Conservation (phyloP, 305 asterid genomes). For the Caryopteris hybrid region DNA sequence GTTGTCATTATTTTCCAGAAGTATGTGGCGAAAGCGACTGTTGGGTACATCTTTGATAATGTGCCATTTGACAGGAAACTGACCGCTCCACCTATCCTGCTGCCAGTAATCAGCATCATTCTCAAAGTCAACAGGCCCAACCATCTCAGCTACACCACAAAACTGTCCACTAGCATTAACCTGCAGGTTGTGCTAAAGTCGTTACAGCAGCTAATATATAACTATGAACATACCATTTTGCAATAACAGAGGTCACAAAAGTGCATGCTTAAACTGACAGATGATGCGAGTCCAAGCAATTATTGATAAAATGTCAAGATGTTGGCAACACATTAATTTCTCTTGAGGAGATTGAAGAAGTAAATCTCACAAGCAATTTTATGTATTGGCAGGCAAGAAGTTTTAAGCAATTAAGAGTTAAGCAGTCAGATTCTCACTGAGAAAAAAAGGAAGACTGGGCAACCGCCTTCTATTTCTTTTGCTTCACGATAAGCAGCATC, state of each 20-base stretch:
- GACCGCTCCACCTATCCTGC: constrained; percentile 99
- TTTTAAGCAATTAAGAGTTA: constrained; percentile 14
- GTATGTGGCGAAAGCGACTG: constrained; percentile 88
- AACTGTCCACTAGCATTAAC: constrained; percentile 99
- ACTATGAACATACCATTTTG: constrained; percentile 1
- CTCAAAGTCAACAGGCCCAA: constrained; percentile 90
- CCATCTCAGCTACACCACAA: constrained; percentile 99
- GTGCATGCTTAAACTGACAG: constrained; percentile 9
- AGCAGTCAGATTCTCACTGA: constrained; percentile 49
- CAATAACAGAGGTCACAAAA: constrained; percentile 1
- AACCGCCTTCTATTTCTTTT: constrained; percentile 53
- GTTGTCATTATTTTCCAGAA: constrained; percentile 93
- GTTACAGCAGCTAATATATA: constrained; percentile 14
- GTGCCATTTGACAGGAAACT: constrained; percentile 97
- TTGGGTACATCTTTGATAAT: constrained; percentile 92
- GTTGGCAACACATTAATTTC: background rate
- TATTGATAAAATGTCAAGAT: background rate
- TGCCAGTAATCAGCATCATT: constrained; percentile 97
- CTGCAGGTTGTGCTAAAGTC: constrained; percentile 35
- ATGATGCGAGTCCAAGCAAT: background rate
- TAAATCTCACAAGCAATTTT: background rate
- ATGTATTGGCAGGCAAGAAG: background rate
- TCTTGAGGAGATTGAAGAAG: background rate
- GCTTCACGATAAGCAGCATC: constrained; percentile 90
- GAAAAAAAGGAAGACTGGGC: constrained; percentile 85